Conservation (phyloP, 2,329 filamentous ascomycete species). For the Talaromyces atroroseus region DNA sequence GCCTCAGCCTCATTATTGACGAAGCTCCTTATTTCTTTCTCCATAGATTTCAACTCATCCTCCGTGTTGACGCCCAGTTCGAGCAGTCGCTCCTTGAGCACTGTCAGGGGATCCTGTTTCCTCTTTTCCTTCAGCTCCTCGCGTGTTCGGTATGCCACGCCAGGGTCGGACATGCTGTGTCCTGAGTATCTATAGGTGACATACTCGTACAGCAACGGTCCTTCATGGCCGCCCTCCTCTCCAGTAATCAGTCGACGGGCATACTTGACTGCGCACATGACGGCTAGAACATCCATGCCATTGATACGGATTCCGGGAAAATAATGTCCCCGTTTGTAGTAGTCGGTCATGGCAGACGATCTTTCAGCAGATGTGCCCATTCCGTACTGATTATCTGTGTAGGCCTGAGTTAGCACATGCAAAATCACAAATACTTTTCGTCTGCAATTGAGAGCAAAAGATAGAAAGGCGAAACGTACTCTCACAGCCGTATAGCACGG, state of each 20-base stretch:
- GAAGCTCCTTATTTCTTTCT: slow-evolving; percentile 76
- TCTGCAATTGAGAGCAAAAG: slow-evolving; percentile 18
- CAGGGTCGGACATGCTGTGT: slow-evolving; percentile 96
- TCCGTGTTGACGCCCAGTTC: slow-evolving; percentile 83
- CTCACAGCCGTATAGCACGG: slow-evolving; percentile 88
- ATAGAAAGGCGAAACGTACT: slow-evolving; percentile 49
- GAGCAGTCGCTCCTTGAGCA: slow-evolving; percentile 87
- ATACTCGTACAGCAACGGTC: slow-evolving; percentile 89
- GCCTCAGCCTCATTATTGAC: slow-evolving; percentile 79
- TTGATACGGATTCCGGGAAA: slow-evolving; percentile 96
- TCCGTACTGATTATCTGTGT: slow-evolving; percentile 91
- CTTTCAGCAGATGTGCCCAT: slow-evolving; percentile 92
- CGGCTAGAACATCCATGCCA: slow-evolving; percentile 93
- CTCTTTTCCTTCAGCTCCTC: slow-evolving; percentile 98
- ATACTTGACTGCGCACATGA: slow-evolving; percentile 86
- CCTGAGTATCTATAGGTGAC: slow-evolving; percentile 96
- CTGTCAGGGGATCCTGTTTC: slow-evolving; percentile 89
- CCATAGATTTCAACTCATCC: slow-evolving; percentile 84
- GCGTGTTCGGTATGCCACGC: slow-evolving; percentile 92
- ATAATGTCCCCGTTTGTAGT: slow-evolving; percentile 98
- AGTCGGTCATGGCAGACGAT: slow-evolving; percentile 86
- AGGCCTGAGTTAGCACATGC: neutral
- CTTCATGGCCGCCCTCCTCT: slow-evolving; percentile 59
- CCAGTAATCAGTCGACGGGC: slow-evolving; percentile 68
- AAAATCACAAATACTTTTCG: neutral